Base-by-base conservation (phyloP, 2,329 filamentous ascomycete species). In the Lecanicillium sp. region DNA sequence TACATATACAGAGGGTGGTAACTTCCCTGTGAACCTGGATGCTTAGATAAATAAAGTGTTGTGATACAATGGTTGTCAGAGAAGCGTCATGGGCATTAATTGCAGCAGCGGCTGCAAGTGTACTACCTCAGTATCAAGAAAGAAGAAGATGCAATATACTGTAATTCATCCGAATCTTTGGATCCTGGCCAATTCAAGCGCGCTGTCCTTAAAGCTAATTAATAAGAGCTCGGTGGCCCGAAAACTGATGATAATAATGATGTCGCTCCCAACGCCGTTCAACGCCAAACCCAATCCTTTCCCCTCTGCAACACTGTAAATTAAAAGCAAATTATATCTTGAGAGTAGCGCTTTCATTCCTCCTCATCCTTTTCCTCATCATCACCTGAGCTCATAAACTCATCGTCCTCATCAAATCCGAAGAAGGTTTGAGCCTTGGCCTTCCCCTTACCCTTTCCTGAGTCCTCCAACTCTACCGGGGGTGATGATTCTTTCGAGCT, bases 341-440 rank as follows among this genome's bases (percentile, higher is more conserved):
- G n/a, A 14, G 16, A 9, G 20, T 32, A 28, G 22, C 28, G 19
- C 12, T n/a, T 41, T 19, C 34, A 33, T 18, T 19, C 17, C 13
- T 37, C 50, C 18, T 9, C 19, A 5, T 27, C 13, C 9, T 64
- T 58, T 5, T 65, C 62, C 11, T 73, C 71, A 25, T 80, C 78
- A n/a, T 80, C 74, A 37, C 75, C 73, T 9, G 74, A 79, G 49
- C 78, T 83, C 73, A 82, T 78, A 45, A 81, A 83, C 50, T 85
- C 80, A 33, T 88, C 83, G 38, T 85, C 81, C 25, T 89, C 83
- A 45, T 88, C 84, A 61, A 88, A 90, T 0, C 83, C 84, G 50
- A 81, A 83, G 52, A 88, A 85, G 0, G 70, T 65, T 51, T 50
- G 65, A 14, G 55, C 55, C 47, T 65, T 63, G 34, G 62, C 51